Evolutionary conservation across 192 early-diverging fungal genomes (phyloP), one percentile per base, ranked within the genome.

Genomic region (Lobosporangium transversale): DNA sequence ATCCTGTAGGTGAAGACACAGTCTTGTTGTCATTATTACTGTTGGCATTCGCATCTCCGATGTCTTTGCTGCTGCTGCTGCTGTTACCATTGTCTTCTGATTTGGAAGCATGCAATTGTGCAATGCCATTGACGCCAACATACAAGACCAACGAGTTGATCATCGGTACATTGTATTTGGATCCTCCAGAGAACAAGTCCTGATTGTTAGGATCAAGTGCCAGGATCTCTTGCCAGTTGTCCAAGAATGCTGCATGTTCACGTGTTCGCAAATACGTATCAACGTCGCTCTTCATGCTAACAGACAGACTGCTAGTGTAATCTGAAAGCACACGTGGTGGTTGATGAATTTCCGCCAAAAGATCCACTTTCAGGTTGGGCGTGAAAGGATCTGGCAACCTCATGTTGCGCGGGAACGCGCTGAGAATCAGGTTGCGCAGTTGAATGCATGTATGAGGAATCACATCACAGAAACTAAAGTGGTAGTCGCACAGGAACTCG

Each of bases 361-460:
- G 78, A 53, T 95, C 94, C 5, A 99, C 94, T 75, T 96, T 94
- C 61, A 99, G 84, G 63, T 96, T 95, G 6, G 94, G 95, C 4
- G 95, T 94, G 73, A 98, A 95, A 14, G 97, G 97, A 81, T 99
- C 97, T 0, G 97, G 97, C 57, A 98, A 84, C 23, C 94, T 88
- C 96, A 98, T 97, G 53, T 91, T 90, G 35, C 93, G 85, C 21
- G 97, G 96, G 81, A 95, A 98, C 3, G 97, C 96, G 58, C 94
- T 95, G n/a, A 99, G 84, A 54, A 99, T 93, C 67, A 99, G 81
- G 70, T 99, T 99, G 31, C 96, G 89, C 26, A 99, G 83, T 78
- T 99, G 97, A 53, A 98, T 92, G 74, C 97, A 99, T 15, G 83
- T 85, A 20, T 87, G 79, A 2, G 97, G 97, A 44, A 99, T 95